A percentile compares a stretch with the other conserved stretches of the same genome.
Evolutionary conservation across 164 flowering plant genomes (phyloP).

Genomic region (Berberis thunbergii): DNA sequence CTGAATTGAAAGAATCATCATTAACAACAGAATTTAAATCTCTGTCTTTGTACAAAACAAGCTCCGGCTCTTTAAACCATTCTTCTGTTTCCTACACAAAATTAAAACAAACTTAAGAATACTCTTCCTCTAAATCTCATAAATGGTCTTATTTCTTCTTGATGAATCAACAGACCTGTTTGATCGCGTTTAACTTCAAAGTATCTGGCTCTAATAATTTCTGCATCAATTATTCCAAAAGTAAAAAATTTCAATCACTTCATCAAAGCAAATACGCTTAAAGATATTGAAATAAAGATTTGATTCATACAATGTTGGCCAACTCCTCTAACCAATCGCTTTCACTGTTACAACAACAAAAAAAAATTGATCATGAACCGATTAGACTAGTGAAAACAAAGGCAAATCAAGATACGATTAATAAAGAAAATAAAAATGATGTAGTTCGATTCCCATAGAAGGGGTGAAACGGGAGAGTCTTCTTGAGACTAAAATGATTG

Average conservation of each 20-base stretch:
- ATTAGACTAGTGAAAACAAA: conserved; percentile 11
- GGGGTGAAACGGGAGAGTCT: conserved; percentile 27
- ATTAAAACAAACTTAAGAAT: not conserved
- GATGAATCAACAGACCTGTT: conserved; percentile 34
- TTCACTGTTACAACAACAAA: too few species aligned
- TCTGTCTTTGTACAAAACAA: conserved; percentile 44
- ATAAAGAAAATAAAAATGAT: conserved; percentile 3
- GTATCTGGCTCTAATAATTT: conserved; percentile 36
- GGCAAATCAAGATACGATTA: conserved; percentile 11
- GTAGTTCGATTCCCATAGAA: conserved; percentile 17
- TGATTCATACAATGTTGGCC: too few species aligned
- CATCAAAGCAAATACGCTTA: too few species aligned
- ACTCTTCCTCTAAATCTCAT: not conserved
- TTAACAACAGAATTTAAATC: not conserved
- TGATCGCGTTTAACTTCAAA: conserved; percentile 30
- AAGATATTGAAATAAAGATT: too few species aligned
- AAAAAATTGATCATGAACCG: too few species aligned
- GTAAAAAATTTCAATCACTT: too few species aligned
- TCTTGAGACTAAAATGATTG: conserved; percentile 47
- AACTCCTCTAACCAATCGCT: too few species aligned
- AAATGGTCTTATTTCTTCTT: not conserved
- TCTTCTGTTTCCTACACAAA: conserved; percentile 48
- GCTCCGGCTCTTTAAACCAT: conserved; percentile 48
- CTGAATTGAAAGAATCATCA: too few species aligned
- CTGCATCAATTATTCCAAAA: conserved; percentile 27